Conservation (phyloP, 1,284 basidiomycete species). For the Heliocybe sulcata region DNA sequence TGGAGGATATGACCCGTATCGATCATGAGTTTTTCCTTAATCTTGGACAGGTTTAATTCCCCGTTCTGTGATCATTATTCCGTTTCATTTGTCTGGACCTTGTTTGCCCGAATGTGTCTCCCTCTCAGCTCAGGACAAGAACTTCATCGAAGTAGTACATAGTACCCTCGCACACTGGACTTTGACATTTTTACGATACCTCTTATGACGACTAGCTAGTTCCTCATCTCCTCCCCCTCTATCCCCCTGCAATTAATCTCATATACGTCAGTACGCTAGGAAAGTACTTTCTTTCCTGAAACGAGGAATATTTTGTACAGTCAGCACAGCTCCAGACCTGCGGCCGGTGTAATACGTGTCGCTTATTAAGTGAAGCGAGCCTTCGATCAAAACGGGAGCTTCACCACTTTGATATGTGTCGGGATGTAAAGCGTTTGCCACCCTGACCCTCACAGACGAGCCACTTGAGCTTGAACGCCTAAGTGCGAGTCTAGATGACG, state of each 20-base stretch:
- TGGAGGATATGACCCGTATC: conserved; percentile 14
- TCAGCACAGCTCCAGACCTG: too few relatives aligned
- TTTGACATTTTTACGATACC: not conserved
- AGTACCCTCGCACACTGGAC: not conserved
- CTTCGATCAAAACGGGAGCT: too few relatives aligned
- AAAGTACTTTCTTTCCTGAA: not conserved
- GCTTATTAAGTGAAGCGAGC: too few relatives aligned
- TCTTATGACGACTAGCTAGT: not conserved
- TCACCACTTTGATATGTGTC: too few relatives aligned
- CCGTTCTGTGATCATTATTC: not conserved
- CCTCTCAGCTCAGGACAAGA: not conserved
- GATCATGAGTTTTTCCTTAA: not conserved
- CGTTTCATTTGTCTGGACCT: not conserved
- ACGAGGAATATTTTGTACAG: too few relatives aligned
- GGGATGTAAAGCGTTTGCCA: too few relatives aligned
- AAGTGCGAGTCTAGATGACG: not conserved
- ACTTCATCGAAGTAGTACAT: not conserved
- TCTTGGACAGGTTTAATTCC: not conserved
- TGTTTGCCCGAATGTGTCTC: not conserved
- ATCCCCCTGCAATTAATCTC: not conserved
- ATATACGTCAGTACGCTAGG: not conserved
- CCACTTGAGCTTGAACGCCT: not conserved
- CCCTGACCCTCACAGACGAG: too few relatives aligned
- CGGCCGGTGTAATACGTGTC: too few relatives aligned
- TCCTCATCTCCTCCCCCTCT: not conserved